These are phyloP conservation scores for Neurospora sp. DNA, from an alignment of 495 filamentous ascomycete species.

Conservation along the genomic window DNA sequence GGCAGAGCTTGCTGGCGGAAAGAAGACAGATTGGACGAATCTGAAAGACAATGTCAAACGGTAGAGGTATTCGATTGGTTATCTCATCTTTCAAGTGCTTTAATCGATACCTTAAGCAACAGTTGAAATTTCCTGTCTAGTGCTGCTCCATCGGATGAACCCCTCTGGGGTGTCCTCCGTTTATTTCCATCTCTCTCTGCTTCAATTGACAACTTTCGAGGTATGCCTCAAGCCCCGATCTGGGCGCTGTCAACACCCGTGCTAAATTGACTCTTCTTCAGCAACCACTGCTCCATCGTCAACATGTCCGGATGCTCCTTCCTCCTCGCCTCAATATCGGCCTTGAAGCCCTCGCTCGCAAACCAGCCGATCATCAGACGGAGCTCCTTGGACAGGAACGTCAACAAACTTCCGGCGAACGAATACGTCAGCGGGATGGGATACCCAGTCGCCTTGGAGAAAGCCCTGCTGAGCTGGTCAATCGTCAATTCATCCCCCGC, in stretches of 20 bases:
- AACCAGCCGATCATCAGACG: conserved; percentile 38
- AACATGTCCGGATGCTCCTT: conserved; percentile 26
- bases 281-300: conserved; percentile 33
- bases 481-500: conserved; percentile 39
- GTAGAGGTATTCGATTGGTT: too few relatives aligned
- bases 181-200: background rate
- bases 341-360: conserved; percentile 32
- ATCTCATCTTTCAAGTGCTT: too few relatives aligned
- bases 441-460: conserved; percentile 27
- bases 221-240: background rate
- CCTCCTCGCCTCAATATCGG: conserved; percentile 29
- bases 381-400: conserved; percentile 29
- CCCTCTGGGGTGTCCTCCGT: too few relatives aligned
- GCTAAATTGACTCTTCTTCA: conserved; percentile 28
- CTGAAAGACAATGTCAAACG: too few relatives aligned
- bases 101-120: too few relatives aligned
- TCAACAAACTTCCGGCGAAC: conserved; percentile 29
- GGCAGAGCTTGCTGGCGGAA: background rate
- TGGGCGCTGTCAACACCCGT: background rate
- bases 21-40: background rate
- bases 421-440: conserved; percentile 28
- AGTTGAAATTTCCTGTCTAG: too few relatives aligned
- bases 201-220: background rate
- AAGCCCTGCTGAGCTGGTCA: conserved; percentile 25
- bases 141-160: too few relatives aligned